Evolutionary conservation across 164 flowering plant species (phyloP), one percentile per base, ranked within the genome.

Genomic region (Pachysandra terminalis): DNA sequence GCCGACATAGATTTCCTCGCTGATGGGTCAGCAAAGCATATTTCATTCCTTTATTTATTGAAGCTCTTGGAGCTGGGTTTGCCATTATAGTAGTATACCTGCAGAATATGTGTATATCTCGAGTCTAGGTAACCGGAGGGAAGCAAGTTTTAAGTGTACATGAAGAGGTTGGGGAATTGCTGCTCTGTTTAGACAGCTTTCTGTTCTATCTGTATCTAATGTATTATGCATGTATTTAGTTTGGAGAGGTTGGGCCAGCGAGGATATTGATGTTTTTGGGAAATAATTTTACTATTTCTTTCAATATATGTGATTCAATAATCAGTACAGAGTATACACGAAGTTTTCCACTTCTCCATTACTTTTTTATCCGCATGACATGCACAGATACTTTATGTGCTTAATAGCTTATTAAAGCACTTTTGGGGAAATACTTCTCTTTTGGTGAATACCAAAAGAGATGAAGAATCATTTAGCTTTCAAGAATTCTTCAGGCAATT

Each of bases 101-200:
- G 61, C 65, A 59, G 70, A 61, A 66, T n/a, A n/a, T 66, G 71
- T 70, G 70, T 40, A 74, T 62, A 74, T 56, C 26, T 27, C 58
- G 69, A 66, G 67, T 73, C 28, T 40, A 48, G 61, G 61, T 15
- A 54, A 26, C 9, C 9, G 26, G 53, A 24, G 61, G 19, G 13
- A 56, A 49, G 57, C 17, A n/a, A 22, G 41, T 16, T 22, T 53
- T 3, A 51, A 64, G 48, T 65, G 58, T 58, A 51, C 64, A 65
- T 58, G 74, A 51, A 41, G 59, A 24, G 9, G 56, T 3, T 0
- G 4, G 27, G 37, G 7, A 32, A 3, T 32, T 32, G 7, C 7
- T 32, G 37, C 37, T 32, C 37, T 32, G 37, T 3, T 3, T 32
- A 7, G 37, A 32, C 37, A 7, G 37, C 12, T 15, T 62, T 45